These are phyloP conservation scores for Allomyces macrogynus DNA, from an alignment of 192 early-diverging fungal genomes.

Conservation along the genomic window DNA sequence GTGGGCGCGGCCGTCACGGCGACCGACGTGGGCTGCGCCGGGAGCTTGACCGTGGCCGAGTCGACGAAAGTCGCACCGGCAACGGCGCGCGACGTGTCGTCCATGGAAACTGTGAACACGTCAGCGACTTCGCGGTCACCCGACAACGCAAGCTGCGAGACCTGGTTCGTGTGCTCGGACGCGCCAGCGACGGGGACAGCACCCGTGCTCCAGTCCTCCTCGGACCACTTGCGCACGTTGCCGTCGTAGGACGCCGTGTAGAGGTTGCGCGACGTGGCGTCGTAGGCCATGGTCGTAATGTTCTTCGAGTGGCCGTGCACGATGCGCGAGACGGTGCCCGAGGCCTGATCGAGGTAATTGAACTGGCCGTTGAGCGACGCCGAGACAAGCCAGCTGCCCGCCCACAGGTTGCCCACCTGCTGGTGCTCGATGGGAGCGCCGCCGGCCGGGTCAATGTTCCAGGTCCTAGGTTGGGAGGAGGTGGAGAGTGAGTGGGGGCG, in stretches of 20 bases:
- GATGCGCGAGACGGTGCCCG: slow-evolving; percentile 23
- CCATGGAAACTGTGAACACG: slow-evolving; percentile 12
- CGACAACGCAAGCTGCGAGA: slow-evolving; percentile 1
- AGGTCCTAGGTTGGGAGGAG: slow-evolving; percentile 16
- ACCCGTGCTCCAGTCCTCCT: slow-evolving; percentile 7
- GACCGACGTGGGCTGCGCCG: slow-evolving; percentile 12
- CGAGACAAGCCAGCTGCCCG: slow-evolving; percentile 46
- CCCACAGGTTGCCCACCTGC: slow-evolving; percentile 88
- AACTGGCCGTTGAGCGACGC: slow-evolving; percentile 70
- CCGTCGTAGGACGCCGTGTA: slow-evolving; percentile 32
- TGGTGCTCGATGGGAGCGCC: slow-evolving; percentile 38
- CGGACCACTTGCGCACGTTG: slow-evolving; percentile 12
- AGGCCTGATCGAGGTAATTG: slow-evolving; percentile 53
- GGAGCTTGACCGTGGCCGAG: slow-evolving; percentile 8
- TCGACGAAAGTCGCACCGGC: slow-evolving; percentile 1
- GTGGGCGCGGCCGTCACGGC: slow-evolving; percentile 2
- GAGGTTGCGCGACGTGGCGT: slow-evolving; percentile 50
- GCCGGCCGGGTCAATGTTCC: slow-evolving; percentile 17
- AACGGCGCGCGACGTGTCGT: slow-evolving; percentile 14
- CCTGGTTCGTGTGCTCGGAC: slow-evolving; percentile 4
- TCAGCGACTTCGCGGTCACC: neutral
- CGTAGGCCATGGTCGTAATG: slow-evolving; percentile 31
- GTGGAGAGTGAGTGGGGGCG: neutral
- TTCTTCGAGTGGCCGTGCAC: slow-evolving; percentile 57
- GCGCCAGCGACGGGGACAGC: slow-evolving; percentile 14